Evolutionary conservation across 176 grass and related monocot genomes (phyloP).

Genomic region (Dendrocalamus sinicus): DNA sequence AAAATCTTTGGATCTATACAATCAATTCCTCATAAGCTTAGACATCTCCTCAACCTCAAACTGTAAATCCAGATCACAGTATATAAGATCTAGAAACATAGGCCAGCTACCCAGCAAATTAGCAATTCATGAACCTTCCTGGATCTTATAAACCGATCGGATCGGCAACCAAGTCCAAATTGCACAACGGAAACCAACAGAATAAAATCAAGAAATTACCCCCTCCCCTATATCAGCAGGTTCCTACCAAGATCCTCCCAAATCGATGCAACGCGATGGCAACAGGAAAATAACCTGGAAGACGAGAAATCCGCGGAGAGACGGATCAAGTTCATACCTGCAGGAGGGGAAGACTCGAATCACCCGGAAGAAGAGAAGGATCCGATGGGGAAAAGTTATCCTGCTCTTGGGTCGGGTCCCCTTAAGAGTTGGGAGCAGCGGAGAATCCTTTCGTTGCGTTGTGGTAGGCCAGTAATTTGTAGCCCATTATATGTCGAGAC

Average conservation of each 20-base stretch:
- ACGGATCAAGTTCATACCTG: constrained; percentile 34
- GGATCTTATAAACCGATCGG: neutral
- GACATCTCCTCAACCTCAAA: neutral
- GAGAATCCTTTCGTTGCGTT: neutral
- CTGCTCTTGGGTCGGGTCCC: neutral
- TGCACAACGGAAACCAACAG: neutral
- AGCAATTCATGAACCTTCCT: neutral
- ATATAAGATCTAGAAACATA: constrained; percentile 13
- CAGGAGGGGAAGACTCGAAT: constrained; percentile 4
- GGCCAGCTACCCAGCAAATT: neutral
- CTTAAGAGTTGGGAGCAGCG: neutral
- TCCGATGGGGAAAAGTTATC: constrained; percentile 24
- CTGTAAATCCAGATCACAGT: constrained; percentile 9
- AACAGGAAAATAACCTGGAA: neutral
- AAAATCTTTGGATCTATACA: neutral
- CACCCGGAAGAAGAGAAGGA: constrained; percentile 22
- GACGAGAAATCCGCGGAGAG: neutral
- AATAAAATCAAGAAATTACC: neutral
- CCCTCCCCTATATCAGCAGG: neutral
- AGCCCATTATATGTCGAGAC: neutral
- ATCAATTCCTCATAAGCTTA: neutral
- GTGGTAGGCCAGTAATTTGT: neutral
- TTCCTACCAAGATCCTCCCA: constrained; percentile 26
- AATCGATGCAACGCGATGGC: neutral
- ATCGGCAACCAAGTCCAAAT: neutral